A percentile compares a stretch with the other conserved stretches of the same genome.
Conservation (phyloP, 129 eudicot species). For the Helichrysum umbraculigerum region DNA sequence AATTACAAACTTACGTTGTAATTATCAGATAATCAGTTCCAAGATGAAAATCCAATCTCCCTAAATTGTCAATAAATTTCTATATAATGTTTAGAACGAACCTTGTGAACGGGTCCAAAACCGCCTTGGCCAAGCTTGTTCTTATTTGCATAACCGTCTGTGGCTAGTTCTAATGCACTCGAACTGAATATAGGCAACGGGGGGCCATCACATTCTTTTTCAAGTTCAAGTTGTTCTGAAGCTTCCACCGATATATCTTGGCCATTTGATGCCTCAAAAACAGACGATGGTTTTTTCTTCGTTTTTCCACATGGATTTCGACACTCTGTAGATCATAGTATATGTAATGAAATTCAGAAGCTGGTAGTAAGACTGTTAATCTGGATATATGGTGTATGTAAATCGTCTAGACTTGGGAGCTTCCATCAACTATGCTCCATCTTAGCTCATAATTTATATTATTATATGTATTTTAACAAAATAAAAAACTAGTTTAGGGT, state of each 20-base stretch:
- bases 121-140: constrained; percentile 96
- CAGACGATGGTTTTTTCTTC: background rate
- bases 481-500: too few relatives aligned
- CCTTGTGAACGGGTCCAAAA: constrained; percentile 89
- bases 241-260: constrained; percentile 36
- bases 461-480: background rate
- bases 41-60: background rate
- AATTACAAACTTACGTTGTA: too few relatives aligned
- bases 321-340: constrained; percentile 18
- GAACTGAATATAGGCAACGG: constrained; percentile 49
- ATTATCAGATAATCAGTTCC: background rate
- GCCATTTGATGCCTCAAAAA: constrained; percentile 32
- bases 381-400: background rate
- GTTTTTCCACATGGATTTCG: constrained; percentile 16
- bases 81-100: background rate
- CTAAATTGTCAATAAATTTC: background rate
- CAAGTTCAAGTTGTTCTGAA: constrained; percentile 43
- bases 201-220: constrained; percentile 43
- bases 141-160: constrained; percentile 50
- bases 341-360: background rate
- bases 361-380: background rate
- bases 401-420: too few relatives aligned
- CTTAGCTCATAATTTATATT: background rate
- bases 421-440: background rate
- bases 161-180: constrained; percentile 45